phyloP scores from a whole-genome alignment of 352 stramenopile species.

The Bremia lactucae region DNA sequence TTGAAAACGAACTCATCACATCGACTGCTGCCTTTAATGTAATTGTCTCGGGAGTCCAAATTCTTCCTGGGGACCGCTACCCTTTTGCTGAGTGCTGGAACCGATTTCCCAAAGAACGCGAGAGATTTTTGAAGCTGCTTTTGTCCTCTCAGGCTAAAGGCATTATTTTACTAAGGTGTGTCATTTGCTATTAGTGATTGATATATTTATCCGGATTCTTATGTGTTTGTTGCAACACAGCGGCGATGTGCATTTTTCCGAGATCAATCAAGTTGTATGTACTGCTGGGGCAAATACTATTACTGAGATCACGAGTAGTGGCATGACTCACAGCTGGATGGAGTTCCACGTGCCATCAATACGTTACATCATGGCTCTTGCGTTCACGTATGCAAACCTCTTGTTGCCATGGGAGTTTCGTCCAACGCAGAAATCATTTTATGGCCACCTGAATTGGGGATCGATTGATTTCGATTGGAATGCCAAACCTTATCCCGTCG shows the following conservation, averaged over 20 bases:
- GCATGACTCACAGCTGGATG: constrained; percentile 92
- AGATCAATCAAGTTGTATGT: constrained; percentile 89
- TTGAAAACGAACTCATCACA: constrained; percentile 67
- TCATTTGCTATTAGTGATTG: constrained; percentile 1
- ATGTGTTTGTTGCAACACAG: constrained; percentile 16
- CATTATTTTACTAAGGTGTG: constrained; percentile 80
- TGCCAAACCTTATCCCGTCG: constrained; percentile 32
- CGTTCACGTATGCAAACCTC: constrained; percentile 67
- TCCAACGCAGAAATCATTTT: constrained; percentile 48
- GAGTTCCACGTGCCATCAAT: constrained; percentile 50
- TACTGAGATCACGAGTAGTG: constrained; percentile 86
- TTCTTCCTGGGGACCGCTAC: constrained; percentile 74
- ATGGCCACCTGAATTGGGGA: constrained; percentile 88
- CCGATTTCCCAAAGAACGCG: constrained; percentile 72
- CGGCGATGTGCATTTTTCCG: constrained; percentile 89
- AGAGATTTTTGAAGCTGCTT: constrained; percentile 79
- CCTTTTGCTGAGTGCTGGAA: constrained; percentile 83
- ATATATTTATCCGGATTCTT: constrained; percentile 18
- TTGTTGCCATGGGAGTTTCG: constrained; percentile 75
- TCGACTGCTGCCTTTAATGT: constrained; percentile 87
- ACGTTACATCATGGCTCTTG: constrained; percentile 40
- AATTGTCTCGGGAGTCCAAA: constrained; percentile 87
- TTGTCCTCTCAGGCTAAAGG: constrained; percentile 73
- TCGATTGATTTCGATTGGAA: constrained; percentile 89
- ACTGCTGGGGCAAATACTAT: constrained; percentile 44